Base-by-base conservation (phyloP, 768 basidiomycete species). In the Leccinum ochraceum region DNA sequence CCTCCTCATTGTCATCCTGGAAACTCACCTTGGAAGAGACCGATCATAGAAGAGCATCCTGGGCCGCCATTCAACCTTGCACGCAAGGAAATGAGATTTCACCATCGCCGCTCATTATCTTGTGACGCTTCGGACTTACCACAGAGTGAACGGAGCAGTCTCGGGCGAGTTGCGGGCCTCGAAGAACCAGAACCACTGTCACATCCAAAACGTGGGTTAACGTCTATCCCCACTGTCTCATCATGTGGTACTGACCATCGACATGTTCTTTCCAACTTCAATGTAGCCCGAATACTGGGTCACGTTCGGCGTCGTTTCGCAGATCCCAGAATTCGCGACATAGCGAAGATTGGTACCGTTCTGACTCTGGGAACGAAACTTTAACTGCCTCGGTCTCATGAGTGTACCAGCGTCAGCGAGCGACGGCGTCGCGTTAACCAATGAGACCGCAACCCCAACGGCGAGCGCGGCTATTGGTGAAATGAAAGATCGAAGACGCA, bases 131-230 rank as follows among this genome's bases (percentile, higher is more conserved):
- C 11, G n/a, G 32, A 13, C 52, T 44, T 59, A 84, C 86, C 87
- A 89, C 24, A 88, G 75, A 2, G 86, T 86, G 65, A 89, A 84
- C 0, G 87, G 87, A 0, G 86, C 86, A 2, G 79, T 85, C 53
- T 86, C 82, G 0, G 86, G 84, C 3, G 78, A 74, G 32, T 82
- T 72, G 14, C 88, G 79, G 3, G 87, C 80, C 62, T 85, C 88
- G 56, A 89, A 89, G 71, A 88, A 89, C 85, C 87, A 89, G 67
- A 88, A 89, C 85, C 85, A 88, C 86, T 87, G 56, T 14, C 48
- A 54, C 42, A 32, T 11, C 17, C 10, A 50, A 7, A 22, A 34
- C 17, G 13, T 8, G 20, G 20, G 44, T 71, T 4, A 70, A 50
- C 16, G 36, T 8, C 8, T 10, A 14, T n/a, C 10, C 3, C 42